A percentile compares a stretch with the other conserved stretches of the same genome.
Conservation (phyloP, 768 basidiomycete genomes). For the Leccinum broughii region DNA sequence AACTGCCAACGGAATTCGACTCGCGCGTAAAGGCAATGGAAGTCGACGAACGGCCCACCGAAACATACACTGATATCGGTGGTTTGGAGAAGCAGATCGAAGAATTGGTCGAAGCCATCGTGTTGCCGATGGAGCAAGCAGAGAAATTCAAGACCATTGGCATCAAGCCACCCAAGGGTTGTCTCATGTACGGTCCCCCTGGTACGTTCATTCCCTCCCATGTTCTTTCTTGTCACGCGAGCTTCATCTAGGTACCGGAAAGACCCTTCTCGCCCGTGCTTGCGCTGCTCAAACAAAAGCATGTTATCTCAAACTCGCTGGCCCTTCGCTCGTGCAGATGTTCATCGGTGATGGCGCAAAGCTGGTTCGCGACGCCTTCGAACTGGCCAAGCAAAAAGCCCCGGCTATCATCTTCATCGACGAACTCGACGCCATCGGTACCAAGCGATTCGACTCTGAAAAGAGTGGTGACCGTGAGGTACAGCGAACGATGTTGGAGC, state of each 20-base stretch:
- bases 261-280: slow-evolving; percentile 95
- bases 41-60: slow-evolving; percentile 96
- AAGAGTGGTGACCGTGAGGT: slow-evolving; percentile 99
- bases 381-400: slow-evolving; percentile 96
- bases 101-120: slow-evolving; percentile 96
- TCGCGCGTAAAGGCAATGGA: slow-evolving; percentile 99
- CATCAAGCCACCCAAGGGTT: slow-evolving; percentile 96
- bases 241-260: slow-evolving; percentile 73
- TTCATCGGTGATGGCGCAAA: slow-evolving; percentile 99
- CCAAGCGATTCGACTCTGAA: slow-evolving; percentile 97
- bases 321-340: slow-evolving; percentile 98
- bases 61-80: slow-evolving; percentile 96
- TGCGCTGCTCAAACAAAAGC: slow-evolving; percentile 98
- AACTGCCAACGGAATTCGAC: slow-evolving; percentile 95
- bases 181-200: slow-evolving; percentile 98
- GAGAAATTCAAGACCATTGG: slow-evolving; percentile 99
- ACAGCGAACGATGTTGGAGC: slow-evolving; percentile 99
- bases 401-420: slow-evolving; percentile 99
- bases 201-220: slow-evolving; percentile 46
- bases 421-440: slow-evolving; percentile 97
- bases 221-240: background rate
- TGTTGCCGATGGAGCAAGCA: slow-evolving; percentile 97
- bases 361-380: slow-evolving; percentile 97
- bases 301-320: slow-evolving; percentile 97
- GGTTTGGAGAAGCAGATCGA: slow-evolving; percentile 99